These are phyloP conservation scores for Citrus cavaleriei DNA, from an alignment of 345 rosid genomes.

Conservation along the genomic window DNA sequence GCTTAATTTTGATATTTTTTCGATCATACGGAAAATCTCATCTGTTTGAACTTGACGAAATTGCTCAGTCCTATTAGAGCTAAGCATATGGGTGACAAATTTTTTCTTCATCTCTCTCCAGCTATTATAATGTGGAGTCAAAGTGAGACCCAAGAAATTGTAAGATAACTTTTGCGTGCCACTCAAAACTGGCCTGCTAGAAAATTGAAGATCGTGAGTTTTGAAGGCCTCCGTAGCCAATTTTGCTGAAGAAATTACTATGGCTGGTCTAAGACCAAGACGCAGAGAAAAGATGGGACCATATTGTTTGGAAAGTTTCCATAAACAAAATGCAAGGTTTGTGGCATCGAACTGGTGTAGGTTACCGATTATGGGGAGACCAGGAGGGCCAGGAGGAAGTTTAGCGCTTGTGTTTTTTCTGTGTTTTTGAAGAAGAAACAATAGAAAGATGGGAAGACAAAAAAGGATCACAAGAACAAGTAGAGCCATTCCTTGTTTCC, in stretches of 20 bases:
- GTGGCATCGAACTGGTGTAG: not conserved
- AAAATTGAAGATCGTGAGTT: not conserved
- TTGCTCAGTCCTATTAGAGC: not conserved
- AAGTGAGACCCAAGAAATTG: not conserved
- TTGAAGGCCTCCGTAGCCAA: not conserved
- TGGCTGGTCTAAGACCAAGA: not conserved
- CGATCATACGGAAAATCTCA: not conserved
- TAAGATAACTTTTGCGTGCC: not conserved
- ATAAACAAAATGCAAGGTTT: not conserved
- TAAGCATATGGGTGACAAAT: not conserved
- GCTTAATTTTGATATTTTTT: too few relatives aligned
- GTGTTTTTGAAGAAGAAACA: not conserved
- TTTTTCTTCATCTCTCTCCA: not conserved
- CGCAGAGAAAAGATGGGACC: slow-evolving; percentile 10
- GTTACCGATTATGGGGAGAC: slow-evolving; percentile 16
- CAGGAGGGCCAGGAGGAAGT: slow-evolving; percentile 12
- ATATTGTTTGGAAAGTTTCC: slow-evolving; percentile 10
- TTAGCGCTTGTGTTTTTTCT: not conserved
- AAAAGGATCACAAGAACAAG: not conserved
- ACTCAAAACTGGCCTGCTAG: not conserved
- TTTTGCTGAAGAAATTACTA: slow-evolving; percentile 18
- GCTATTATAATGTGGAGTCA: not conserved
- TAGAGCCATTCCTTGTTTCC: too few relatives aligned
- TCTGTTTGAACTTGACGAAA: not conserved
- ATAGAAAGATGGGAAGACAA: not conserved